phyloP scores from a whole-genome alignment of 2,329 filamentous ascomycete species.

The Xylaria sp. region DNA sequence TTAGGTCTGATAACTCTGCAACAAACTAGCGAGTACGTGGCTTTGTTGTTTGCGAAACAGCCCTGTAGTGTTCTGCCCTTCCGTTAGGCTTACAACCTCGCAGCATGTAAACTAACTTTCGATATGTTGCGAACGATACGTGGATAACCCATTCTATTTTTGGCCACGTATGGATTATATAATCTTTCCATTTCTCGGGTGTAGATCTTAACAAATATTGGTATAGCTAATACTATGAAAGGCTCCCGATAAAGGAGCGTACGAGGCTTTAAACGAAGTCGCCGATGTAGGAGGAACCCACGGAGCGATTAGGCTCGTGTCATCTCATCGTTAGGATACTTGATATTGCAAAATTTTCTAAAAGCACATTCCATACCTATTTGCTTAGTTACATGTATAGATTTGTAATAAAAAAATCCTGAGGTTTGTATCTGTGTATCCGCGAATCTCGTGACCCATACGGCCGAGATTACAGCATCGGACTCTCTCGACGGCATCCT shows the following conservation, averaged over 20 bases:
- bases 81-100: not conserved
- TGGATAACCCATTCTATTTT: not conserved
- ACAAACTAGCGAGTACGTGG: conserved; percentile 7
- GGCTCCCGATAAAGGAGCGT: too few species aligned
- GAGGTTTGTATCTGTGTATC: conserved; percentile 2
- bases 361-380: not conserved
- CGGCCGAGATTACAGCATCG: not conserved
- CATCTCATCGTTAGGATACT: not conserved
- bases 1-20: not conserved
- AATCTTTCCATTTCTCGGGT: not conserved
- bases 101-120: not conserved
- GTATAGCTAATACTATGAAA: too few species aligned
- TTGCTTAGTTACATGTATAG: not conserved
- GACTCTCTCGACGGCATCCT: not conserved
- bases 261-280: too few species aligned
- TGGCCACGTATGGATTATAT: too few species aligned
- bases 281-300: not conserved
- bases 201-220: too few species aligned
- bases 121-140: not conserved
- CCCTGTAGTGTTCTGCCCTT: not conserved
- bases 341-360: not conserved
- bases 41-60: conserved; percentile 5
- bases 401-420: not conserved
- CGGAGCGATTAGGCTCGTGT: not conserved
- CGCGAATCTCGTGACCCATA: conserved; percentile 3